Evolutionary conservation across 257 asterid genomes (phyloP).

Genomic region (Plantago ovata): DNA sequence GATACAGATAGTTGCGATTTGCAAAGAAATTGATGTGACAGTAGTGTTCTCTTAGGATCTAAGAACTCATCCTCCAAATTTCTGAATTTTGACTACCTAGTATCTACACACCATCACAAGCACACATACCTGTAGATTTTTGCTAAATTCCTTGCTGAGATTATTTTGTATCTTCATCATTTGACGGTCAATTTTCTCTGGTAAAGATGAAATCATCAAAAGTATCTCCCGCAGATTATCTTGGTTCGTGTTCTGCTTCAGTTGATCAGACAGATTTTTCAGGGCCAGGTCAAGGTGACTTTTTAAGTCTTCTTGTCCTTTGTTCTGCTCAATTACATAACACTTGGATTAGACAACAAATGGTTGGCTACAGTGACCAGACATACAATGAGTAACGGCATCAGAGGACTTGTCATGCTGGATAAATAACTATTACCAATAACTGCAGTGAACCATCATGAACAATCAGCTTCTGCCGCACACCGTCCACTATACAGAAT

Average conservation of each 20-base stretch:
- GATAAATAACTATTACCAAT: constrained; percentile 49
- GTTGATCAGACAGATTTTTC: constrained; percentile 52
- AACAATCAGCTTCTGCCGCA: constrained; percentile 58
- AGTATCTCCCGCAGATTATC: constrained; percentile 40
- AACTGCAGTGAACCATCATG: constrained; percentile 62
- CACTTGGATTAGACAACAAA: constrained; percentile 26
- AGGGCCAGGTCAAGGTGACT: constrained; percentile 41
- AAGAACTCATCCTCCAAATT: constrained; percentile 12
- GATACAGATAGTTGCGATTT: constrained; percentile 22
- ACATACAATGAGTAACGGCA: constrained; percentile 20
- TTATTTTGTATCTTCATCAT: constrained; percentile 47
- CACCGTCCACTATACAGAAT: constrained; percentile 54
- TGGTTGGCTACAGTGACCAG: constrained; percentile 13
- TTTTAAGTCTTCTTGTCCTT: constrained; percentile 83
- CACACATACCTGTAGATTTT: constrained; percentile 67
- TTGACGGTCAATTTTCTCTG: constrained; percentile 48
- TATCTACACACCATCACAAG: not conserved
- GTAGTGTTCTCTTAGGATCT: constrained; percentile 11
- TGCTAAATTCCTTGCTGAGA: constrained; percentile 44
- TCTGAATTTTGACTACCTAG: not conserved
- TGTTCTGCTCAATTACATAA: constrained; percentile 43
- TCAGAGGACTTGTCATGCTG: constrained; percentile 15
- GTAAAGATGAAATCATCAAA: constrained; percentile 45
- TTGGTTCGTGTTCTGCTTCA: constrained; percentile 39
- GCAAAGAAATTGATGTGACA: constrained; percentile 5